phyloP scores from a whole-genome alignment of 2,329 filamentous ascomycete genomes.

The Trichophyton mentagrophytes region DNA sequence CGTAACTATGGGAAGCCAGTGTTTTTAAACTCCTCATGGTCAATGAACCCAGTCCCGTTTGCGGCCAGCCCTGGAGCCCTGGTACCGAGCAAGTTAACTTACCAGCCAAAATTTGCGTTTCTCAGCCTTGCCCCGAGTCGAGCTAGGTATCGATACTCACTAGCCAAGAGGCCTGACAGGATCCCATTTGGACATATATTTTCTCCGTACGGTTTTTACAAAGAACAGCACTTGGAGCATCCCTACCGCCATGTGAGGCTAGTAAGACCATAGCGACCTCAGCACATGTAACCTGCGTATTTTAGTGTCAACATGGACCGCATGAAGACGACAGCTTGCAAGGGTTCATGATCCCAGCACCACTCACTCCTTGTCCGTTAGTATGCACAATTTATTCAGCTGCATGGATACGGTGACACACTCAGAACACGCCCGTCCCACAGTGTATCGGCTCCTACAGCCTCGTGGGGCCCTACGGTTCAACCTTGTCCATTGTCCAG shows the following conservation, averaged over 20 bases:
- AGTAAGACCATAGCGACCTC: neutral
- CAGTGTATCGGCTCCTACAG: neutral
- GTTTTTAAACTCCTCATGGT: too few species aligned
- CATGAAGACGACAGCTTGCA: neutral
- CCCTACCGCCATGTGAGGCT: neutral
- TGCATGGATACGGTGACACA: conserved; percentile 2
- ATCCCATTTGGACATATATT: too few species aligned
- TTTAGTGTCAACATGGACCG: neutral
- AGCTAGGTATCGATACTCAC: neutral
- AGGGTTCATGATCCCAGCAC: neutral
- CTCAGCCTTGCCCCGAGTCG: neutral
- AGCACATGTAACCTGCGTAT: neutral
- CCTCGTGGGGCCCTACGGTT: neutral
- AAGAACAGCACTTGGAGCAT: neutral
- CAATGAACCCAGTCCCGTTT: too few species aligned
- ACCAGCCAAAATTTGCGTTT: neutral
- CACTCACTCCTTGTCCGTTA: neutral
- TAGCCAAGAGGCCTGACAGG: too few species aligned
- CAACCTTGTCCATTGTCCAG: neutral
- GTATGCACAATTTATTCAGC: neutral
- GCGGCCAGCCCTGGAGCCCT: too few species aligned
- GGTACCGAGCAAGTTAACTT: too few species aligned
- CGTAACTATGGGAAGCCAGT: too few species aligned
- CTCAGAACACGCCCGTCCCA: neutral
- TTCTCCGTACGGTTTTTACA: neutral